phyloP scores from a whole-genome alignment of 306 rosid species.

The Elaeagnus macrophylla region DNA sequence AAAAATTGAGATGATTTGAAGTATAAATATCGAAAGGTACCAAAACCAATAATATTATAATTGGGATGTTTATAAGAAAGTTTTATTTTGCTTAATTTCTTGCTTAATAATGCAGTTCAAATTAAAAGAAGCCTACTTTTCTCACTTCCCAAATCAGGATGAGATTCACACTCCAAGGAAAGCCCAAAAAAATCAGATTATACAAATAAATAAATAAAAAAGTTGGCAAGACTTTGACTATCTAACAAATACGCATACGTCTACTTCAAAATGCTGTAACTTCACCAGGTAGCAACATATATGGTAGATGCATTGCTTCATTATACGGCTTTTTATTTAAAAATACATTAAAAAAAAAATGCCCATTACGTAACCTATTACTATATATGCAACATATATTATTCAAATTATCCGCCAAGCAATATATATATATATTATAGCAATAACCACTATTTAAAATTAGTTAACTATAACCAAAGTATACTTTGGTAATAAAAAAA shows the following conservation, averaged over 20 bases:
- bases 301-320: neutral
- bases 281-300: conserved; percentile 25
- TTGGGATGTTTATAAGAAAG: no score
- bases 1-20: no score
- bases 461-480: no score
- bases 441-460: neutral
- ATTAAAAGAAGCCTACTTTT: neutral
- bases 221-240: conserved; percentile 33
- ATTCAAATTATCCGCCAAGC: neutral
- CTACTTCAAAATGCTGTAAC: conserved; percentile 22
- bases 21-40: no score
- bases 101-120: neutral
- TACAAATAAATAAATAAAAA: neutral
- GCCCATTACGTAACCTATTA: neutral
- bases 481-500: no score
- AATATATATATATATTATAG: neutral
- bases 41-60: no score
- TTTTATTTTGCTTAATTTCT: no score
- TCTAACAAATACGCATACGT: conserved; percentile 27
- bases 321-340: neutral
- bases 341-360: no score
- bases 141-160: conserved; percentile 5
- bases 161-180: conserved; percentile 38
- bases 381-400: neutral
- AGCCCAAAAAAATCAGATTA: conserved; percentile 10